Conservation (phyloP, 768 basidiomycete genomes). For the Kwoniella sp. region DNA sequence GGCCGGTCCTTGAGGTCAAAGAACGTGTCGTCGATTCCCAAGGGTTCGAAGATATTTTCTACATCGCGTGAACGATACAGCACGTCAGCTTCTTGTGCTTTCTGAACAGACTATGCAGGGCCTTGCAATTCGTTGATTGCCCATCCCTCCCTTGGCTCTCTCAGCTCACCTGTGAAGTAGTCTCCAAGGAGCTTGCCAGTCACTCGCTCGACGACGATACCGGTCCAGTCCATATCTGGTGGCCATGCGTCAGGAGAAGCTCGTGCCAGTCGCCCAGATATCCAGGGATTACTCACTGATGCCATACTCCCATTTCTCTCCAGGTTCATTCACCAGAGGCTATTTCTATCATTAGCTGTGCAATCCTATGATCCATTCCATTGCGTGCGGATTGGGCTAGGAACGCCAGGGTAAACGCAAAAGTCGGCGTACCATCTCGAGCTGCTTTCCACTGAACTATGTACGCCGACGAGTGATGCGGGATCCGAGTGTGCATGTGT, state of each 20-base stretch:
- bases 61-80: too few relatives aligned
- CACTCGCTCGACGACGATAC: conserved; percentile 15
- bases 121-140: too few relatives aligned
- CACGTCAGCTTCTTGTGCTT: too few relatives aligned
- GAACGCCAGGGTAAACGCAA: too few relatives aligned
- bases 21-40: conserved; percentile 18
- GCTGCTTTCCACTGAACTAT: conserved; percentile 17
- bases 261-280: neutral
- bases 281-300: conserved; percentile 8
- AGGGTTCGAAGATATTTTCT: conserved; percentile 26
- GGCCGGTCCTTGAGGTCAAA: conserved; percentile 21
- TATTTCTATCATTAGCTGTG: neutral
- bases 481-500: neutral
- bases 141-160: too few relatives aligned
- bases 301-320: conserved; percentile 25
- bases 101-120: too few relatives aligned
- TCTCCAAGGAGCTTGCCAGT: conserved; percentile 16
- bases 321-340: conserved; percentile 28
- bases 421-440: conserved; percentile 17
- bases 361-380: too few relatives aligned
- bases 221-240: conserved; percentile 29
- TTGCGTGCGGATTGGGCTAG: too few relatives aligned
- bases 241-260: neutral
- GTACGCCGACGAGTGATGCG: neutral
- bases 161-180: conserved; percentile 21